These are phyloP conservation scores for Aspergillus avenaceus DNA, from an alignment of 495 filamentous ascomycete genomes.

Conservation along the genomic window DNA sequence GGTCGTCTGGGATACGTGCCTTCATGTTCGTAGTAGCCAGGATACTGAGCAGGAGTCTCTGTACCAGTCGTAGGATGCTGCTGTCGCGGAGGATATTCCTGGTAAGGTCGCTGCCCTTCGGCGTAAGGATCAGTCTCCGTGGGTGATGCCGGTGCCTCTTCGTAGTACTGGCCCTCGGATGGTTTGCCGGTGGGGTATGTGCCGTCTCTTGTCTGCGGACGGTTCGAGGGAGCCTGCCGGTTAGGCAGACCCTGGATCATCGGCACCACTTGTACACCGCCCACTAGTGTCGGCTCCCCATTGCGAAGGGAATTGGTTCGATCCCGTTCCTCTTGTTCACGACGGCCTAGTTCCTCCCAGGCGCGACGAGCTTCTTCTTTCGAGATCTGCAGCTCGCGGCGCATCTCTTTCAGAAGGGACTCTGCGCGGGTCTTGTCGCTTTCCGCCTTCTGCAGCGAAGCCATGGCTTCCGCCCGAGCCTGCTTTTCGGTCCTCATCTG, in stretches of 20 bases:
- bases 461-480: slow-evolving; percentile 59
- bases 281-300: slow-evolving; percentile 84
- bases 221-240: slow-evolving; percentile 54
- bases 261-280: slow-evolving; percentile 94
- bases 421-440: slow-evolving; percentile 64
- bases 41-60: slow-evolving; percentile 20
- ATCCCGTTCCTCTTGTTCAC: slow-evolving; percentile 95
- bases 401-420: slow-evolving; percentile 77
- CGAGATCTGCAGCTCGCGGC: slow-evolving; percentile 85
- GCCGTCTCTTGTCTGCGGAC: slow-evolving; percentile 45
- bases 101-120: slow-evolving; percentile 26
- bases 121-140: slow-evolving; percentile 59
- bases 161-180: slow-evolving; percentile 39
- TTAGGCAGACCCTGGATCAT: slow-evolving; percentile 76
- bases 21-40: slow-evolving; percentile 45
- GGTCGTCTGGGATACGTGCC: slow-evolving; percentile 33
- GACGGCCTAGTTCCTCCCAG: slow-evolving; percentile 93
- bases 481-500: slow-evolving; percentile 70
- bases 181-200: slow-evolving; percentile 31
- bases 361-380: slow-evolving; percentile 94
- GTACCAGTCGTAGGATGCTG: slow-evolving; percentile 26
- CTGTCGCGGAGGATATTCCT: slow-evolving; percentile 12
- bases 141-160: slow-evolving; percentile 39
- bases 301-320: slow-evolving; percentile 77
- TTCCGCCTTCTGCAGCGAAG: slow-evolving; percentile 59